Evolutionary conservation across 306 rosid species (phyloP).

Genomic region (Bauhinia variegata): DNA sequence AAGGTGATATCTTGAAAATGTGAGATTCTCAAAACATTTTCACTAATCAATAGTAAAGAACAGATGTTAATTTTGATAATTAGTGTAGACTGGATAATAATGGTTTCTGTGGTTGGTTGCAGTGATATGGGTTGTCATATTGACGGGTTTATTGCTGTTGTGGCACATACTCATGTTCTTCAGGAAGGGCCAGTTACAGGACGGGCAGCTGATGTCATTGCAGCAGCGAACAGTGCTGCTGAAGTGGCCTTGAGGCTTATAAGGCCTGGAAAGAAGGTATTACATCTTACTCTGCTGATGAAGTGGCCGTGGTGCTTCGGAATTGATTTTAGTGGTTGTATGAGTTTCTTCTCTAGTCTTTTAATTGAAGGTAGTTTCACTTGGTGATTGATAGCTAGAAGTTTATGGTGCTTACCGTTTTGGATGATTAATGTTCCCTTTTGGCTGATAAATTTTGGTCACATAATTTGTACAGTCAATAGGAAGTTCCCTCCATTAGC

Average conservation of each 20-base stretch:
- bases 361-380: too few relatives aligned
- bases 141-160: constrained; percentile 88
- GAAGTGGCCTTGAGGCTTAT: constrained; percentile 96
- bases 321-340: too few relatives aligned
- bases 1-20: constrained; percentile 86
- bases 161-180: constrained; percentile 88
- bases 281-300: too few relatives aligned
- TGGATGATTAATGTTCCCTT: too few relatives aligned
- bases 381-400: too few relatives aligned
- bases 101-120: constrained; percentile 32
- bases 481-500: background rate
- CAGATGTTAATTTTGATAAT: background rate
- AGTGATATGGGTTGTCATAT: constrained; percentile 95
- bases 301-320: too few relatives aligned
- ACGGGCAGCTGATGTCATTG: constrained; percentile 88
- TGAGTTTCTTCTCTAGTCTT: too few relatives aligned
- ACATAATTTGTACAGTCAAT: background rate
- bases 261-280: constrained; percentile 81
- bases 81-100: constrained; percentile 1
- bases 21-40: constrained; percentile 39
- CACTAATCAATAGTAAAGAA: background rate
- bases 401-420: too few relatives aligned
- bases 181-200: constrained; percentile 80
- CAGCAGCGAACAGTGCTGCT: constrained; percentile 94
- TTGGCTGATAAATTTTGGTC: background rate